Conservation (phyloP, 2,329 filamentous ascomycete genomes). For the Aspergillus aculeatus region DNA sequence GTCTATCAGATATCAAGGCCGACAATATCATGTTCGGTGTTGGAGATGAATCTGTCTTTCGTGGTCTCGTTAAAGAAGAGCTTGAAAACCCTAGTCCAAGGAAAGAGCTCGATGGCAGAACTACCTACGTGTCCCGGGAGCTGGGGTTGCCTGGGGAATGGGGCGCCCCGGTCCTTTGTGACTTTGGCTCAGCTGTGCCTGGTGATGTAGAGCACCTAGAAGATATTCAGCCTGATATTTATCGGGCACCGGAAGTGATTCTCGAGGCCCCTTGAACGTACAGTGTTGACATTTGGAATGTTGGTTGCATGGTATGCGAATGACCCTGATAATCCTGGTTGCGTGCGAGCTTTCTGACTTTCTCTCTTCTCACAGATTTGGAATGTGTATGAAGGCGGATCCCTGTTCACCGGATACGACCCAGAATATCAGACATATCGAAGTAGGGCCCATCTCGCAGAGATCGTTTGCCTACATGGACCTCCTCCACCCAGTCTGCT, state of each 20-base stretch:
- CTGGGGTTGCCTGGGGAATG: constrained; percentile 34
- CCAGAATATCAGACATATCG: constrained; percentile 41
- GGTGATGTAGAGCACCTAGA: constrained; percentile 36
- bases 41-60: constrained; percentile 42
- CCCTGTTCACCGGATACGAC: constrained; percentile 46
- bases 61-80: constrained; percentile 43
- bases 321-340: constrained; percentile 1
- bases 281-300: constrained; percentile 54
- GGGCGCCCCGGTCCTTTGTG: constrained; percentile 46
- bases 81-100: constrained; percentile 41
- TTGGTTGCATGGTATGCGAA: constrained; percentile 49
- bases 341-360: constrained; percentile 7
- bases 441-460: constrained; percentile 49
- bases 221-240: constrained; percentile 34
- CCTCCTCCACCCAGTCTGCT: constrained; percentile 39
- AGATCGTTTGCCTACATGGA: constrained; percentile 50
- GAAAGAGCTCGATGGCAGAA: constrained; percentile 43
- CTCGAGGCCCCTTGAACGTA: constrained; percentile 48
- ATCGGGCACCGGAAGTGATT: constrained; percentile 48
- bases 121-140: constrained; percentile 46
- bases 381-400: constrained; percentile 50
- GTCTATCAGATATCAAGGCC: constrained; percentile 43
- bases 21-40: constrained; percentile 51
- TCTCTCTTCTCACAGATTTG: constrained; percentile 41
- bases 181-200: constrained; percentile 50